Conservation (phyloP, 2,329 filamentous ascomycete genomes). For the Akanthomyces dipterigenus region DNA sequence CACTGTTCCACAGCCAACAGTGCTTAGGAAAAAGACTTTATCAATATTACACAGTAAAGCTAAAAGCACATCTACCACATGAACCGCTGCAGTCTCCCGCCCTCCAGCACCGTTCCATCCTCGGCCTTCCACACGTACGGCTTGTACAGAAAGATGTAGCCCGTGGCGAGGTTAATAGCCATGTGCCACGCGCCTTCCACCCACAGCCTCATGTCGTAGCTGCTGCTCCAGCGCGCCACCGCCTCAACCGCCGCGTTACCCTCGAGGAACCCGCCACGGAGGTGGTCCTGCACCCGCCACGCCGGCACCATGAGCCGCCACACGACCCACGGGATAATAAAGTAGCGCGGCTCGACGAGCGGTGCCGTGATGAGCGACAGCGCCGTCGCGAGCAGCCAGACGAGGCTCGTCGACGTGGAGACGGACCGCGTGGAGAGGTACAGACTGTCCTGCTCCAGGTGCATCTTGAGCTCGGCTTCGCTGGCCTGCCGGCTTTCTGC, state of each 20-base stretch:
- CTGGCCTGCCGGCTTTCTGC: not conserved
- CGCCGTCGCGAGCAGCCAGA: constrained; percentile 61
- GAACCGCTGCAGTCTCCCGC: constrained; percentile 62
- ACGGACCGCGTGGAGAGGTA: constrained; percentile 25
- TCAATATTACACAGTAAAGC: not conserved
- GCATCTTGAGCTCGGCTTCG: constrained; percentile 15
- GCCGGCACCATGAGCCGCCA: constrained; percentile 76
- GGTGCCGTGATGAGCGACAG: constrained; percentile 82
- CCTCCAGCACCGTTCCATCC: constrained; percentile 45
- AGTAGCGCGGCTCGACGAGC: constrained; percentile 91
- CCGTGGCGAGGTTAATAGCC: constrained; percentile 56
- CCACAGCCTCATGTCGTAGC: constrained; percentile 40
- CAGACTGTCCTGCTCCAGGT: constrained; percentile 21
- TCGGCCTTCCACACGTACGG: constrained; percentile 60
- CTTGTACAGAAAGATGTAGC: constrained; percentile 62
- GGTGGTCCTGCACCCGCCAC: constrained; percentile 21
- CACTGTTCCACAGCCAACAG: not conserved
- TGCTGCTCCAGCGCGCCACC: constrained; percentile 5
- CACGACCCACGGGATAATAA: constrained; percentile 90
- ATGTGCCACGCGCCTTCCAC: constrained; percentile 65
- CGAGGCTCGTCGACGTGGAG: constrained; percentile 44
- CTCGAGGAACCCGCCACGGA: not conserved
- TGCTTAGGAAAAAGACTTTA: not conserved
- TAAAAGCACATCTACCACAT: constrained; percentile 56
- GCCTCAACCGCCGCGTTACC: not conserved